A percentile compares a stretch with the other conserved stretches of the same genome.
Evolutionary conservation across 441 rosid species (phyloP).

Genomic region (Gossypium aridum): DNA sequence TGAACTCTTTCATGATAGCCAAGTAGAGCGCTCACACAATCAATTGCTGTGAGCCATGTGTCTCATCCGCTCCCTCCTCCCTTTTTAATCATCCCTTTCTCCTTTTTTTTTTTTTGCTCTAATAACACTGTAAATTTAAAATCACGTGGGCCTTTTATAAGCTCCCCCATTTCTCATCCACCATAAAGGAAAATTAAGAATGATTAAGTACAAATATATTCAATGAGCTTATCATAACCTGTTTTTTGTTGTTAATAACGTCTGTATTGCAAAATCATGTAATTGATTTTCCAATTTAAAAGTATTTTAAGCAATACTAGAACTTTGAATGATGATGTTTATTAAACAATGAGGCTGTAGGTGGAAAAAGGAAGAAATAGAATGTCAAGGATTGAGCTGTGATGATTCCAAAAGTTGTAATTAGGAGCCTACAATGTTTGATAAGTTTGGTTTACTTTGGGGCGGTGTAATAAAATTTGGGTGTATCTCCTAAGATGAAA

Average conservation of each 20-base stretch:
- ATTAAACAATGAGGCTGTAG: constrained; percentile 7
- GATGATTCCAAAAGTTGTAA: constrained; percentile 2
- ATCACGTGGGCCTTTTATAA: constrained; percentile 35
- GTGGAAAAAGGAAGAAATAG: background rate
- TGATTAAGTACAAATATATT: constrained; percentile 33
- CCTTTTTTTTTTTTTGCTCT: background rate
- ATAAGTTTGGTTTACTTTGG: background rate
- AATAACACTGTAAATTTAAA: background rate
- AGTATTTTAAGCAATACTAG: background rate
- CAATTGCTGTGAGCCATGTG: constrained; percentile 38
- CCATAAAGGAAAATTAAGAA: constrained; percentile 20
- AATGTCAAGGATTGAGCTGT: background rate
- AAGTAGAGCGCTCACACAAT: constrained; percentile 52
- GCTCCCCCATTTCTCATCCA: constrained; percentile 23
- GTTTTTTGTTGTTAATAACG: background rate
- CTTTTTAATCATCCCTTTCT: background rate
- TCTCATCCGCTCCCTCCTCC: constrained; percentile 24
- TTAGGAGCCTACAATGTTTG: constrained; percentile 8
- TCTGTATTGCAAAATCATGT: background rate
- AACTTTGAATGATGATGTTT: constrained; percentile 7
- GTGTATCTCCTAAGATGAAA: constrained; percentile 13
- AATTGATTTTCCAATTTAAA: constrained; percentile 1
- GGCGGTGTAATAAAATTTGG: background rate
- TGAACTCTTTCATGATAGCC: constrained; percentile 36
- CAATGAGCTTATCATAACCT: constrained; percentile 34